These are phyloP conservation scores for Thyridium curvatum DNA, from an alignment of 2,329 filamentous ascomycete species.

Conservation along the genomic window DNA sequence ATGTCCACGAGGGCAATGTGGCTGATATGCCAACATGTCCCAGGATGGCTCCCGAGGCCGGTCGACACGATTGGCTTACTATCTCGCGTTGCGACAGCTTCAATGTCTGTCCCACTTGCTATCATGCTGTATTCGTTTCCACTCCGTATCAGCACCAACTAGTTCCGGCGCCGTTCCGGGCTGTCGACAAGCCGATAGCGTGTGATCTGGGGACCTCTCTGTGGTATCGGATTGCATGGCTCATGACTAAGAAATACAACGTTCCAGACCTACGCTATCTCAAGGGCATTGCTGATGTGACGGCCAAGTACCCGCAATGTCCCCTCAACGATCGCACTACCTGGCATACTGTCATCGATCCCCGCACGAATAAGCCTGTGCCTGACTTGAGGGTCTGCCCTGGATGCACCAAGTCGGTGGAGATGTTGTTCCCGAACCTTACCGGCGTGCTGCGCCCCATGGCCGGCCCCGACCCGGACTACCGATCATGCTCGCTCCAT, in stretches of 20 bases:
- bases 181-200: constrained; percentile 49
- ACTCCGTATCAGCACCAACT: constrained; percentile 66
- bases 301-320: constrained; percentile 51
- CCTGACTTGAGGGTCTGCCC: constrained; percentile 70
- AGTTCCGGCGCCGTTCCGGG: constrained; percentile 50
- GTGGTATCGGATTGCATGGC: constrained; percentile 82
- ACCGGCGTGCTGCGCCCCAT: constrained; percentile 57
- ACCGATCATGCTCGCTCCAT: constrained; percentile 61
- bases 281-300: constrained; percentile 59
- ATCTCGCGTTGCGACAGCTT: constrained; percentile 65
- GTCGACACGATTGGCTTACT: constrained; percentile 74
- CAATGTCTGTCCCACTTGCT: constrained; percentile 79
- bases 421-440: constrained; percentile 67
- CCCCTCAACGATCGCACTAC: constrained; percentile 46
- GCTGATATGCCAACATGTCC: constrained; percentile 62
- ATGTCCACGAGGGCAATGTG: constrained; percentile 34
- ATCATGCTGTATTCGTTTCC: constrained; percentile 59
- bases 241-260: constrained; percentile 68
- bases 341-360: constrained; percentile 74
- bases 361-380: constrained; percentile 55
- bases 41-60: constrained; percentile 53
- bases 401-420: constrained; percentile 65
- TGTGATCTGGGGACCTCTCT: constrained; percentile 74
- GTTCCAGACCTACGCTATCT: constrained; percentile 62
- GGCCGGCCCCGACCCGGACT: constrained; percentile 26